Percentiles rank a stretch among this genome's conserved stretches.
Conservation (phyloP, 2,329 filamentous ascomycete species). For the Ceratocystiopsis sp. region DNA sequence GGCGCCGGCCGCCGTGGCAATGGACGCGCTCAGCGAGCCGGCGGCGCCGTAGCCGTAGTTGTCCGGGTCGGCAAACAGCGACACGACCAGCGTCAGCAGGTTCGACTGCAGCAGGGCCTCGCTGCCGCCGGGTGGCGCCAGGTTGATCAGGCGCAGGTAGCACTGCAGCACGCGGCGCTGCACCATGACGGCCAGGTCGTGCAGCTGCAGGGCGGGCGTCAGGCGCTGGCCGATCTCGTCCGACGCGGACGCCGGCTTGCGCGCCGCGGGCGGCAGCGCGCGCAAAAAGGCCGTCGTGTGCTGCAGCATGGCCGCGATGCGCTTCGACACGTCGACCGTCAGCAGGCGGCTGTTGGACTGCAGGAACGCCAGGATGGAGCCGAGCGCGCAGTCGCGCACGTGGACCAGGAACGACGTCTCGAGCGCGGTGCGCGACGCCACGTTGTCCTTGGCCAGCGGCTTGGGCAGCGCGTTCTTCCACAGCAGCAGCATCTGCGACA, state of each 20-base stretch:
- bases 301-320: conserved; percentile 85
- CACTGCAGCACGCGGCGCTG: conserved; percentile 85
- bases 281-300: conserved; percentile 85
- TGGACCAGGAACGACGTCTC: conserved; percentile 90
- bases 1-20: conserved; percentile 73
- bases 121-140: conserved; percentile 68
- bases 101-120: conserved; percentile 85
- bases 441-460: conserved; percentile 83
- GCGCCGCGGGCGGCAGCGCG: conserved; percentile 47
- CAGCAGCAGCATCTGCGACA: conserved; percentile 78
- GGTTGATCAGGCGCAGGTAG: conserved; percentile 77
- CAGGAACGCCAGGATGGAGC: conserved; percentile 80
- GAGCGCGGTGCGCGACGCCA: conserved; percentile 62
- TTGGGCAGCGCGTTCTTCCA: conserved; percentile 98
- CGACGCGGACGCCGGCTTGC: conserved; percentile 45
- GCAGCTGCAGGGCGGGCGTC: conserved; percentile 69
- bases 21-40: conserved; percentile 74
- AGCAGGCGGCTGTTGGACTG: conserved; percentile 84
- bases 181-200: conserved; percentile 86
- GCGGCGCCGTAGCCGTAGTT: conserved; percentile 47
- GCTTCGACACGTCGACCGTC: conserved; percentile 84
- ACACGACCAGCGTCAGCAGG: conserved; percentile 72
- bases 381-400: conserved; percentile 83
- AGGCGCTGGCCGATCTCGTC: conserved; percentile 77
- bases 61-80: conserved; percentile 83